Base-by-base conservation (phyloP, 129 eudicot genomes). In the Pseudognaphalium luteoalbum region DNA sequence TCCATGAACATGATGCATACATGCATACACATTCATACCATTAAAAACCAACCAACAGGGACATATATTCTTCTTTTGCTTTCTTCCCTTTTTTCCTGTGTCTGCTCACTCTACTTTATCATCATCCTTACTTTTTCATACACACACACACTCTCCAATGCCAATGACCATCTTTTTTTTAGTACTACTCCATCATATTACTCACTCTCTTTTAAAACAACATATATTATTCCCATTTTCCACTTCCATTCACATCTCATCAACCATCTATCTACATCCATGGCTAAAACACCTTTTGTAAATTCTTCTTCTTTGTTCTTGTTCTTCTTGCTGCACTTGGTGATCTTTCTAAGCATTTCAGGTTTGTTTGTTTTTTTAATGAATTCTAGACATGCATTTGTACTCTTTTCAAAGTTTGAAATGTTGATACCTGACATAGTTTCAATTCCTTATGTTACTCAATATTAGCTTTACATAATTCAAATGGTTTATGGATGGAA, bases 201-300 rank as follows among this genome's bases (percentile, higher is more conserved):
- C 74, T 19, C 37, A 57, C 76, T 34, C 69, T 76, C 75, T 82
- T 72, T 75, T 50, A 54, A 61, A 41, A 75, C 54, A 2, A 47
- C 54, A 47, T 47, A n/a, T n/a, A n/a, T 47, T 17, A 59, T 34
- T 6, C 72, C 56, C 60, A 65, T 50, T 21, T 51, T 51, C 60
- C 50, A 41, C 0, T 65, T 61, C 78, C 78, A 79, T 85, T 76
- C 74, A 66, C 33, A 68, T 75, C 81, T 51, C 71, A 15, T 22
- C 52, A 41, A 51, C 73, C 28, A 74, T 62, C 78, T 41, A 74
- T 47, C 5, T 57, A 60, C 70, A 72, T 81, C 78, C 70, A 89
- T 89, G 96, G 88, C 85, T 66, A 15, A 37, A 74, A 6, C 66
- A 74, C 15, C 82, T 82, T 82, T 29, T 57, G 4, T 14, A 3